Conservation (phyloP, 305 asterid species). For the Lippia alba region DNA sequence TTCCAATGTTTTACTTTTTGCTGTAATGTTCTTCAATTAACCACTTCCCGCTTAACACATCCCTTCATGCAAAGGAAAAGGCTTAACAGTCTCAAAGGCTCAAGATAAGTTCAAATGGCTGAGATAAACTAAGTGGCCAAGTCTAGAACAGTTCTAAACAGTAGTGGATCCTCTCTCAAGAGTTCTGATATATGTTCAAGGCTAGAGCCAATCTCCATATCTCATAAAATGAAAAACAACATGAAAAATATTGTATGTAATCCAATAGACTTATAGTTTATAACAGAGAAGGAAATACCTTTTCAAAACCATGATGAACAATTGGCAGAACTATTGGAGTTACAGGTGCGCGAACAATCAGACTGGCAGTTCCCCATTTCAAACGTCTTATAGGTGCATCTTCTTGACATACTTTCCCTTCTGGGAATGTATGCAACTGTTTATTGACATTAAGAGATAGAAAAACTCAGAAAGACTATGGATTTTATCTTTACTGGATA, state of each 20-base stretch:
- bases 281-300: conserved; percentile 51
- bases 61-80: conserved; percentile 13
- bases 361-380: conserved; percentile 99
- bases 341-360: conserved; percentile 89
- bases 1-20: background rate
- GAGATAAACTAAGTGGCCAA: background rate
- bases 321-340: conserved; percentile 95
- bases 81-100: background rate
- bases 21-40: too few relatives aligned
- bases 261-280: conserved; percentile 13
- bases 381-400: conserved; percentile 84
- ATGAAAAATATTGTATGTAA: background rate
- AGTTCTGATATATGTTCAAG: background rate
- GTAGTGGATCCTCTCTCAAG: background rate
- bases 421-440: conserved; percentile 98
- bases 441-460: conserved; percentile 39
- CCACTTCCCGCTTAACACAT: conserved; percentile 8
- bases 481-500: conserved; percentile 5
- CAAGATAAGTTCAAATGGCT: conserved; percentile 9
- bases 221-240: conserved; percentile 1
- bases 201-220: conserved; percentile 19
- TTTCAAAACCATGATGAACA: conserved; percentile 86
- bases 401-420: conserved; percentile 97
- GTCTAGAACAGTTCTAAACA: background rate
- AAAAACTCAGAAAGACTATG: conserved; percentile 34